Evolutionary conservation across 768 basidiomycete genomes (phyloP).

Genomic region (Psilocybe tampanensis): DNA sequence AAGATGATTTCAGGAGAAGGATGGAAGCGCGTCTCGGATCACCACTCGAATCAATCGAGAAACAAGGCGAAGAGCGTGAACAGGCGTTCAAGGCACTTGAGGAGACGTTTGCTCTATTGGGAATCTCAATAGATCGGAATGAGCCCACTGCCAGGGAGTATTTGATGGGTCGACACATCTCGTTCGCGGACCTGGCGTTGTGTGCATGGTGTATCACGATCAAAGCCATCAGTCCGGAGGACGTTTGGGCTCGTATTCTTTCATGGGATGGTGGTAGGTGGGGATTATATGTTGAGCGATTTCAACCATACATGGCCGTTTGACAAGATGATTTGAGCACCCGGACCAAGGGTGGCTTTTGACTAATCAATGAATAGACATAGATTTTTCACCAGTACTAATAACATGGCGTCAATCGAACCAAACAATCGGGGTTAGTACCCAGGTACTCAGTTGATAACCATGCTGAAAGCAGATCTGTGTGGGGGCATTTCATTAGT

Average conservation of each 20-base stretch:
- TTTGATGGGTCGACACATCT: slow-evolving; percentile 21
- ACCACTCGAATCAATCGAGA: slow-evolving; percentile 23
- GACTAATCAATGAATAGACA: background rate
- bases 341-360: background rate
- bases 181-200: slow-evolving; percentile 30
- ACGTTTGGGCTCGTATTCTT: slow-evolving; percentile 24
- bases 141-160: slow-evolving; percentile 16
- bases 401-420: slow-evolving; percentile 7
- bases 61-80: slow-evolving; percentile 24
- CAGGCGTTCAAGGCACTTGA: slow-evolving; percentile 24
- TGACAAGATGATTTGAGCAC: background rate
- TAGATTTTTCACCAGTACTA: background rate
- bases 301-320: slow-evolving; percentile 24
- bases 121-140: slow-evolving; percentile 14
- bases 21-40: slow-evolving; percentile 22
- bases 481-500: background rate
- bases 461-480: slow-evolving; percentile 48
- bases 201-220: slow-evolving; percentile 24
- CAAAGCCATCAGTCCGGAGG: slow-evolving; percentile 27
- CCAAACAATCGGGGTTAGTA: no score
- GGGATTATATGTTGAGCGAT: slow-evolving; percentile 21
- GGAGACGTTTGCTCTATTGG: slow-evolving; percentile 14
- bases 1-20: slow-evolving; percentile 12
- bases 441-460: slow-evolving; percentile 37
- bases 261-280: slow-evolving; percentile 31